Evolutionary conservation across 1,284 basidiomycete species (phyloP).

Genomic region (Ustilago esculenta): DNA sequence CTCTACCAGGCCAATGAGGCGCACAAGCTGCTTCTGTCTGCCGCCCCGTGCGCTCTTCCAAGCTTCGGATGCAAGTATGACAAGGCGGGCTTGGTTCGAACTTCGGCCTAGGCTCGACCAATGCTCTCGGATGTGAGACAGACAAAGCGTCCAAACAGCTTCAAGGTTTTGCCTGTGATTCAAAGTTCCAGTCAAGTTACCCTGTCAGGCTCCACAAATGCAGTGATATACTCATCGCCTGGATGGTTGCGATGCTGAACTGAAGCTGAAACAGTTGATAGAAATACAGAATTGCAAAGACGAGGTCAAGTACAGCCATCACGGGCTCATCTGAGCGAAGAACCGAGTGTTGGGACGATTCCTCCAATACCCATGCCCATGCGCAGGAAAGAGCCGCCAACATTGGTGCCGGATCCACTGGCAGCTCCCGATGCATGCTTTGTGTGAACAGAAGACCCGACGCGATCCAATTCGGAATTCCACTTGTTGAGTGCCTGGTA

Average conservation of each 20-base stretch:
- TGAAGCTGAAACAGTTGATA: constrained; percentile 2
- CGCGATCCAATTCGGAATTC: constrained; percentile 72
- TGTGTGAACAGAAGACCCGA: constrained; percentile 23
- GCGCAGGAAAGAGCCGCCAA: constrained; percentile 28
- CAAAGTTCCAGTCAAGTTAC: too few relatives aligned
- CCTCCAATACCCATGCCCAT: constrained; percentile 36
- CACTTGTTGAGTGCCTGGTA: constrained; percentile 84
- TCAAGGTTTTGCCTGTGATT: not conserved
- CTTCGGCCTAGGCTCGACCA: constrained; percentile 13
- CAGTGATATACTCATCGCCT: too few relatives aligned
- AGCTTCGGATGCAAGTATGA: constrained; percentile 31
- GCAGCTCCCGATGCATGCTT: constrained; percentile 39
- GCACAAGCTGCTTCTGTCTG: constrained; percentile 29
- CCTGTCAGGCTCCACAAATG: too few relatives aligned
- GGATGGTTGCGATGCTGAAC: not conserved
- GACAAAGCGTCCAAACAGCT: too few relatives aligned
- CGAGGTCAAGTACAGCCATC: not conserved
- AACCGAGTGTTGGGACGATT: constrained; percentile 16
- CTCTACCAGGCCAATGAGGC: constrained; percentile 51
- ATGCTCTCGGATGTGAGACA: too few relatives aligned
- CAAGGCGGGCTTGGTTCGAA: constrained; percentile 8
- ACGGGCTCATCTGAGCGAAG: constrained; percentile 16
- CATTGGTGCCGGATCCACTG: constrained; percentile 22
- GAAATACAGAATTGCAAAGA: constrained; percentile 23
- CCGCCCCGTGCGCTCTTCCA: constrained; percentile 6